A percentile compares a stretch with the other conserved stretches of the same genome.
phyloP scores from a whole-genome alignment of 2,329 filamentous ascomycete species.

The Fusarium sublunatum region DNA sequence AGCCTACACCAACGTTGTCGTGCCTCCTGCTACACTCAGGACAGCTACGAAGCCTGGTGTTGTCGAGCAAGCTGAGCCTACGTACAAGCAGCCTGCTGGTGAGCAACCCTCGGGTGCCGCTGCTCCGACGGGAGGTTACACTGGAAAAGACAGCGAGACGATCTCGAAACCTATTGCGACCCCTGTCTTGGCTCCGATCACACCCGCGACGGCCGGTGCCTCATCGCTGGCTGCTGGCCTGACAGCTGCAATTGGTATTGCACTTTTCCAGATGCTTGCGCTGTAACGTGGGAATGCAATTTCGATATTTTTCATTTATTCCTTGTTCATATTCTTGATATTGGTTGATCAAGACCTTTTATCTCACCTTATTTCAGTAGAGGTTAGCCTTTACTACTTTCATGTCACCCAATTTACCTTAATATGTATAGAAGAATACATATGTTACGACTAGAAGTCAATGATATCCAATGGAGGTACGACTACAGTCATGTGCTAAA shows the following conservation, averaged over 20 bases:
- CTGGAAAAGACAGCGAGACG: conserved; percentile 36
- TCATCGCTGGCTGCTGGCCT: conserved; percentile 45
- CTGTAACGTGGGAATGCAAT: conserved; percentile 38
- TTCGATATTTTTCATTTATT: not conserved
- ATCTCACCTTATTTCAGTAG: conserved; percentile 21
- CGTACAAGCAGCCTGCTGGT: conserved; percentile 12
- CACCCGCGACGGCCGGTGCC: conserved; percentile 62
- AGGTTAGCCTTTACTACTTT: conserved; percentile 21
- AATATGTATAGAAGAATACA: conserved; percentile 24
- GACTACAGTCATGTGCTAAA: not conserved
- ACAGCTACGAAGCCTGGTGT: conserved; percentile 35
- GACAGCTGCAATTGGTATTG: conserved; percentile 42
- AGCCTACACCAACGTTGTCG: conserved; percentile 25
- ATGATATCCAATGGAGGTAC: conserved; percentile 12
- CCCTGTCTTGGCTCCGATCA: conserved; percentile 40
- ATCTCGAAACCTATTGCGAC: conserved; percentile 18
- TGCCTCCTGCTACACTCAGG: conserved; percentile 34
- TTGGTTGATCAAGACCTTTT: conserved; percentile 9
- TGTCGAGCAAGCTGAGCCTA: conserved; percentile 30
- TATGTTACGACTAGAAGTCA: conserved; percentile 11
- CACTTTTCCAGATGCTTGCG: conserved; percentile 45
- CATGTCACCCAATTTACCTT: conserved; percentile 21
- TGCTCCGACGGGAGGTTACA: conserved; percentile 43
- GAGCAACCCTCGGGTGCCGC: conserved; percentile 33
- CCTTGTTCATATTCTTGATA: conserved; percentile 13